Percentiles rank a stretch among this genome's conserved stretches.
Evolutionary conservation across 257 asterid genomes (phyloP).

Genomic region (Leptodermis oblonga): DNA sequence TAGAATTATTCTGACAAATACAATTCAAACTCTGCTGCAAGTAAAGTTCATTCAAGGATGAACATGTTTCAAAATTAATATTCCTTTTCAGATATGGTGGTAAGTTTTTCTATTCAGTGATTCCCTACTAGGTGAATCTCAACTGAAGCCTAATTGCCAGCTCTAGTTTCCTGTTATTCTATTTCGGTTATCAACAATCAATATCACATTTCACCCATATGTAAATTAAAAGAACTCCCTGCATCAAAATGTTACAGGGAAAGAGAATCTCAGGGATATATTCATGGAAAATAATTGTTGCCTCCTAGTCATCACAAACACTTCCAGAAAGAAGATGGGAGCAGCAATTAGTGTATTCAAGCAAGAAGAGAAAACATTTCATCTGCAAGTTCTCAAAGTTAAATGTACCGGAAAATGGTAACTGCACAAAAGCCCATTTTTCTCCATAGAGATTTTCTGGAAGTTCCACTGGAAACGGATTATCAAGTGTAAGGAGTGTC

Average conservation of each 20-base stretch:
- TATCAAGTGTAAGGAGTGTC: conserved; percentile 71
- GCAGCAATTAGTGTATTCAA: not conserved
- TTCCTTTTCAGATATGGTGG: not conserved
- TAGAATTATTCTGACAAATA: not conserved
- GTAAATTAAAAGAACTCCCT: not conserved
- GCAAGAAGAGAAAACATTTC: not conserved
- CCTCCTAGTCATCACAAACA: not conserved
- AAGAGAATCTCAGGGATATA: not conserved
- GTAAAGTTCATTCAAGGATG: not conserved
- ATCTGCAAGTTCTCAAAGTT: not conserved
- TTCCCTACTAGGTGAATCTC: not conserved
- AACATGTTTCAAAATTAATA: not conserved
- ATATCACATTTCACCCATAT: not conserved
- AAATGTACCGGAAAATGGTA: conserved; percentile 68
- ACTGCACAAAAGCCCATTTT: conserved; percentile 93
- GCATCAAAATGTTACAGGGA: not conserved
- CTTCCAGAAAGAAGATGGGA: not conserved
- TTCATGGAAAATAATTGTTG: not conserved
- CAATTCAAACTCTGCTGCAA: not conserved
- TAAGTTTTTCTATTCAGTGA: not conserved
- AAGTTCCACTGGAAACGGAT: conserved; percentile 88
- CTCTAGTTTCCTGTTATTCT: not conserved
- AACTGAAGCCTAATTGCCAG: not conserved
- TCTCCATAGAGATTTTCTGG: conserved; percentile 88
- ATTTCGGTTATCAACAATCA: not conserved